Conservation (phyloP, 495 filamentous ascomycete genomes). For the Aspergillus steynii region DNA sequence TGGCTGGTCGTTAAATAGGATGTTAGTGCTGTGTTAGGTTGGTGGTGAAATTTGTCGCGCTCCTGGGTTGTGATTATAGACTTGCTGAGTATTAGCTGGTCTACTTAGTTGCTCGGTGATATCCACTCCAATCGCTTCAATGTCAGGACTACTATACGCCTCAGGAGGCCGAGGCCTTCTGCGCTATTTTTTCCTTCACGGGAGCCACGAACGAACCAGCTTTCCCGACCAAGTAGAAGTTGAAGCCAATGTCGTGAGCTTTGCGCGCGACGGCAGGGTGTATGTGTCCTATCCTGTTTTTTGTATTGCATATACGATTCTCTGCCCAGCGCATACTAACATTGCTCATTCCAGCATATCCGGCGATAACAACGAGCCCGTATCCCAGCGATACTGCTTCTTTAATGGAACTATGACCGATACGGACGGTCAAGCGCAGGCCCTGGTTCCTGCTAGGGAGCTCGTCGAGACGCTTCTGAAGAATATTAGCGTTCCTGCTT, state of each 20-base stretch:
- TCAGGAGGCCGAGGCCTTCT: slow-evolving; percentile 6
- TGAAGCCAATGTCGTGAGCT: slow-evolving; percentile 6
- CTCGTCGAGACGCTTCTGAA: slow-evolving; percentile 8
- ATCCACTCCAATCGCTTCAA: neutral
- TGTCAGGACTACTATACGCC: neutral
- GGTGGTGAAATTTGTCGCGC: no score
- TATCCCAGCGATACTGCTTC: slow-evolving; percentile 1
- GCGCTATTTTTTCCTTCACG: slow-evolving; percentile 11
- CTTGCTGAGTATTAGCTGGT: no score
- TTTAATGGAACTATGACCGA: neutral
- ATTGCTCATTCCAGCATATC: slow-evolving; percentile 1
- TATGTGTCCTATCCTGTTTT: neutral
- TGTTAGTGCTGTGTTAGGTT: no score
- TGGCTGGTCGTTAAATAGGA: no score
- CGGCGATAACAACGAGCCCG: neutral
- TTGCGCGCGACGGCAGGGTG: slow-evolving; percentile 1
- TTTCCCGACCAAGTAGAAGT: slow-evolving; percentile 1
- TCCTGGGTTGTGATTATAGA: no score
- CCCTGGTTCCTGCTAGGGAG: neutral
- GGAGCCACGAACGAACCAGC: neutral
- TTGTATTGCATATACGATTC: neutral
- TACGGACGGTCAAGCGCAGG: slow-evolving; percentile 1
- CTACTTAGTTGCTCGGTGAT: no score
- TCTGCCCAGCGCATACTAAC: neutral
- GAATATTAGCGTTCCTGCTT: slow-evolving; percentile 3